phyloP scores from a whole-genome alignment of 257 asterid species.

The Coffea canephora region DNA sequence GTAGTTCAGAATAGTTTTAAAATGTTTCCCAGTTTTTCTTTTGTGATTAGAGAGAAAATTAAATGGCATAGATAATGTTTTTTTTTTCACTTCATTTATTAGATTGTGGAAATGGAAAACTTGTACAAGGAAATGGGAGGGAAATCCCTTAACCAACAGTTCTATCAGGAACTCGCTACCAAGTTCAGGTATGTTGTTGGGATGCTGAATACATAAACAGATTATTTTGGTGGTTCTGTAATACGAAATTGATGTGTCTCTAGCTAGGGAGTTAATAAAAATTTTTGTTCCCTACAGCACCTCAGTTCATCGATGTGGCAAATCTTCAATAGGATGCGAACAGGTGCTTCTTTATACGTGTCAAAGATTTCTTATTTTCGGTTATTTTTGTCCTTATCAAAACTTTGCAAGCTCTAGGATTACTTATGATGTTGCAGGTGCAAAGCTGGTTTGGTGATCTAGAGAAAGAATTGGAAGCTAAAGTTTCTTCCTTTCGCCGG shows the following conservation, averaged over 20 bases:
- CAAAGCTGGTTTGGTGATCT: conserved; percentile 61
- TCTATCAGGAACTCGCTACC: conserved; percentile 58
- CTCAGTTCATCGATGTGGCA: conserved; percentile 52
- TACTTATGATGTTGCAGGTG: conserved; percentile 44
- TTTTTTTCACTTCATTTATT: conserved; percentile 17
- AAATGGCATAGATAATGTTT: neutral
- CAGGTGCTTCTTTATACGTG: conserved; percentile 48
- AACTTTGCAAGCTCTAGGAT: neutral
- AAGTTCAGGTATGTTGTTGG: conserved; percentile 59
- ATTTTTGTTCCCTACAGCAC: conserved; percentile 35
- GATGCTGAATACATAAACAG: neutral
- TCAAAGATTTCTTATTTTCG: neutral
- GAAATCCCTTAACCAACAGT: conserved; percentile 31
- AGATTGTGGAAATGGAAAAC: conserved; percentile 61
- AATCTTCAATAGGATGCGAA: conserved; percentile 51
- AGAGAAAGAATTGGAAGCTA: conserved; percentile 24
- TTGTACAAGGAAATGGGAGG: conserved; percentile 43
- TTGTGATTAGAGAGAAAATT: neutral
- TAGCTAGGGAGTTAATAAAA: neutral
- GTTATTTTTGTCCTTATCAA: neutral
- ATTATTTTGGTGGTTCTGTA: neutral
- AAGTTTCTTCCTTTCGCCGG: conserved; percentile 26
- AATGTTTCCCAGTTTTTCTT: neutral
- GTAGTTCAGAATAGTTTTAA: neutral
- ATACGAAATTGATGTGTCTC: neutral